Base-by-base conservation (phyloP, 1,284 basidiomycete species). In the Leccinum fallax region DNA sequence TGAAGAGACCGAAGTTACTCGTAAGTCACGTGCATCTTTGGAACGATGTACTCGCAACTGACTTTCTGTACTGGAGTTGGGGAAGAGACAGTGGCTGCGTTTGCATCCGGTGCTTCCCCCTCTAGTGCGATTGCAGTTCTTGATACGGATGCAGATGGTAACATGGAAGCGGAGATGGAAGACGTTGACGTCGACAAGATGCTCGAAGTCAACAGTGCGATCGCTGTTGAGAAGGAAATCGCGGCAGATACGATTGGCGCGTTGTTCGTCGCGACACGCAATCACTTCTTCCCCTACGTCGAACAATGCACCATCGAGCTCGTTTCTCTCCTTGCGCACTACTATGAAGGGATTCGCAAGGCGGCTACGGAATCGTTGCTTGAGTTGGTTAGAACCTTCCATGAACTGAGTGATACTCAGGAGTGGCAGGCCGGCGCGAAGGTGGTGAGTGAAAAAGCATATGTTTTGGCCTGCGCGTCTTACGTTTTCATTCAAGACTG, bases 151-250 rank as follows among this genome's bases (percentile, higher is more conserved):
- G 78, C 73, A 19, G 86, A 88, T 65, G 83, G 84, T 30, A 83
- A 83, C 67, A 80, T 82, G 52, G 85, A 87, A 59, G 78, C 88
- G 58, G 94, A 97, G 67, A 80, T 93, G 62, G 94, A 96, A 67
- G 93, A 97, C 66, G 77, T 94, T 65, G 91, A 96, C 69, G 79
- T 94, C 51, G 93, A 93, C 71, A 92, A 91, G 73, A 78, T 91
- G 72, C 85, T 96, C 71, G 94, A 96, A 66, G 94, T 97, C 67
- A 98, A 96, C 82, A 95, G 92, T 70, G 96, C 96, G 53, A 92
- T 99, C 67, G 97, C 96, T 58, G 95, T 99, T 62, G 97, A 99
- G 83, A 99, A 99, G 80, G 97, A 99, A 81, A 97, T 98, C 62
- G 97, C 97, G 6, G 95, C 95, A 43, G 97, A 99, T 76, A 95